These are phyloP conservation scores for Lotus japonicus DNA, from an alignment of 306 rosid genomes.

Conservation along the genomic window DNA sequence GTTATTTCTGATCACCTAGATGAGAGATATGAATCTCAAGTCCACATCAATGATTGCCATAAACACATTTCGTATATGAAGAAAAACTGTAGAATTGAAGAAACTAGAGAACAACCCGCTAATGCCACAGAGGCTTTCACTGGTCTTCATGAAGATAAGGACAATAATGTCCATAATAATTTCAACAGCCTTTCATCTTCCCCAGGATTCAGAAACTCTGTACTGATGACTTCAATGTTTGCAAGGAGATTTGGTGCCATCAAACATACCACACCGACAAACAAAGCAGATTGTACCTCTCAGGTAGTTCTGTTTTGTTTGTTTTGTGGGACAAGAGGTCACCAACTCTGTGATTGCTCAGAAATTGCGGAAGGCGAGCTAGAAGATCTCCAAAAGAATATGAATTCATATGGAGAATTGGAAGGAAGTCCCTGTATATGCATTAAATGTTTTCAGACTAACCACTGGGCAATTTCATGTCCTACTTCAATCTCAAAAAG, in stretches of 20 bases:
- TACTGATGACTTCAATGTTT: constrained; percentile 51
- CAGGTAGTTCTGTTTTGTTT: constrained; percentile 37
- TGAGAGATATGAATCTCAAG: constrained; percentile 28
- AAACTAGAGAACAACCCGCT: constrained; percentile 19
- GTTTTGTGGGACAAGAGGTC: constrained; percentile 73
- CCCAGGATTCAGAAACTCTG: constrained; percentile 37
- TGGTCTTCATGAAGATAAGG: constrained; percentile 22
- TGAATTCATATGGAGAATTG: constrained; percentile 26
- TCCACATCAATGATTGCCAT: constrained; percentile 24
- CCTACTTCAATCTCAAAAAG: constrained; percentile 32
- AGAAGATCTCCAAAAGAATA: constrained; percentile 47
- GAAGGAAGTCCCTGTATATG: constrained; percentile 38
- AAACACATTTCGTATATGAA: constrained; percentile 7
- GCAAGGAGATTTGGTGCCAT: constrained; percentile 62
- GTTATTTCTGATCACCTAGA: constrained; percentile 21
- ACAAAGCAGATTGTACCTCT: constrained; percentile 27
- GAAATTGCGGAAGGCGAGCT: constrained; percentile 37
- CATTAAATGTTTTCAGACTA: constrained; percentile 51
- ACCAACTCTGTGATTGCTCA: constrained; percentile 47
- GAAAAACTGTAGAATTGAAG: constrained; percentile 17
- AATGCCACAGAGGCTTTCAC: constrained; percentile 22
- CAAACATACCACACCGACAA: constrained; percentile 36
- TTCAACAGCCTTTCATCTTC: constrained; percentile 23
- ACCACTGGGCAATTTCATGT: constrained; percentile 72
- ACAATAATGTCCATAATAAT: constrained; percentile 29